Evolutionary conservation across 148 eudicot genomes (phyloP), one percentile per base, ranked within the genome.

Genomic region (Cornus suecica): DNA sequence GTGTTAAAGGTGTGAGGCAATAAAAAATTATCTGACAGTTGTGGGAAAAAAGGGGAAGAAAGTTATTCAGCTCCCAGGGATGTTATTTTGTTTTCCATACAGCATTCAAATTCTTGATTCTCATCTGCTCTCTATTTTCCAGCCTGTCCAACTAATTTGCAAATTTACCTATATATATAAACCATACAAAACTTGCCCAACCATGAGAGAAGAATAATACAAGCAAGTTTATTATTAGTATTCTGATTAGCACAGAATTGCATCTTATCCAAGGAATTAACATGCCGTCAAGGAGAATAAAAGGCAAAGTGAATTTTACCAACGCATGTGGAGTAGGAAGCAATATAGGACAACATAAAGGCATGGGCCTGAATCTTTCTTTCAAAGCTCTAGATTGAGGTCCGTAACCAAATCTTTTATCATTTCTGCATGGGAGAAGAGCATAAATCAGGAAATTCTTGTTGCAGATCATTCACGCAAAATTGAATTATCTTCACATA

Each of bases 291-390:
- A 61, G 41, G 24, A 68, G 29, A 65, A 52, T 24, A 27, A 27
- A 54, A 70, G 54, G 45, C 20, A 10, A 41, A 75, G 67, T 58
- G 37, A 67, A 75, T 71, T 14, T 78, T 87, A 92, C 99, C 96
- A 95, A 82, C 67, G 99, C 97, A 90, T 95, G 99, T 72, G 99
- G 81, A 72, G 97, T 88, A 42, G 99, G 97, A 73, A 95, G 97
- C 79, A 95, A 78, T 79, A 93, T 86, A 54, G 99, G 97, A 81
- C 91, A 88, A 78, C 97, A 93, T 42, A 95, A 71, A 77, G 99
- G 97, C 89, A 95, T 89, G 60, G 99, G 94, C 32, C 99, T 93
- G 76, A 92, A 95, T 80, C 90, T 91, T 80, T 92, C 99, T 84
- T 85, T 92, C 77, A 86, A 34, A n/a, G 87, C 76, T 80, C 87